Conservation (phyloP, 345 rosid genomes). For the Mangifera indica region DNA sequence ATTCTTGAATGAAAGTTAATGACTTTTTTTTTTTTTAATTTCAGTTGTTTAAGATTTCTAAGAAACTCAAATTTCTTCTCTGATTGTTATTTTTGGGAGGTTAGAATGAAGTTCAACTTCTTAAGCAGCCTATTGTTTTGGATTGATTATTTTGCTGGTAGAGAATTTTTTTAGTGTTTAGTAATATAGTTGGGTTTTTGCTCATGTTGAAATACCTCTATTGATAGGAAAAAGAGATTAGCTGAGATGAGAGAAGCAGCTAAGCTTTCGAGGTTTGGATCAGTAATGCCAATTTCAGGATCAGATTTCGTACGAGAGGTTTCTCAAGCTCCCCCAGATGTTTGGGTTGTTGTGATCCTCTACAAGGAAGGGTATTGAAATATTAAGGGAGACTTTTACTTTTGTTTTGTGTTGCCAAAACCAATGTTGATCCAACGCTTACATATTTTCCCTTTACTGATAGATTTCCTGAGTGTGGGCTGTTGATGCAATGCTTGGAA, state of each 20-base stretch:
- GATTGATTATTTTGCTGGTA: neutral
- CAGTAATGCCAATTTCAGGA: conserved; percentile 83
- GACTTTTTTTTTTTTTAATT: too few relatives aligned
- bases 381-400: neutral
- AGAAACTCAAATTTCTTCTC: neutral
- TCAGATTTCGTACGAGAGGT: conserved; percentile 91
- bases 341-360: conserved; percentile 91
- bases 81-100: neutral
- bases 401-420: neutral
- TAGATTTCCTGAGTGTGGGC: conserved; percentile 72
- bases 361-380: conserved; percentile 85
- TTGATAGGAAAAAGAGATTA: conserved; percentile 83
- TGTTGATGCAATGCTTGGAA: conserved; percentile 75
- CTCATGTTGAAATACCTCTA: conserved; percentile 6
- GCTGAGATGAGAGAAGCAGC: conserved; percentile 77
- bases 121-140: neutral
- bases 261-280: conserved; percentile 64
- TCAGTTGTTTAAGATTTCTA: neutral
- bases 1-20: neutral
- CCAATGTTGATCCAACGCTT: neutral
- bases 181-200: neutral
- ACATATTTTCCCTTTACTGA: neutral
- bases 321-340: conserved; percentile 86
- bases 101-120: neutral
- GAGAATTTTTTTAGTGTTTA: neutral